A percentile compares a stretch with the other conserved stretches of the same genome.
Evolutionary conservation across 805 yeast species (phyloP).

Genomic region (Suhomyces kilbournensis): DNA sequence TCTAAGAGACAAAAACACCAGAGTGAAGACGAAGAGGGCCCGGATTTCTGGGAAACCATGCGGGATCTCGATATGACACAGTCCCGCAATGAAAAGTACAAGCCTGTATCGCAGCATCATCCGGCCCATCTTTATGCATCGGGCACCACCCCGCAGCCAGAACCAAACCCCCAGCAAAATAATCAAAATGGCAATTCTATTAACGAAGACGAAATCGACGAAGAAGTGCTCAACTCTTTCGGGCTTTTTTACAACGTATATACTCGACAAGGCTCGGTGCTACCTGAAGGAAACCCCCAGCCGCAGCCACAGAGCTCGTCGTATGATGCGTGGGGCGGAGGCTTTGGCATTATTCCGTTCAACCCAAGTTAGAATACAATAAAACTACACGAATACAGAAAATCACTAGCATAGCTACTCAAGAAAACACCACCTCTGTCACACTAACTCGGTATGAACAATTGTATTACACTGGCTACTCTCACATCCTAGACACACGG

Average conservation of each 20-base stretch:
- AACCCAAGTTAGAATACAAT: conserved; percentile 26
- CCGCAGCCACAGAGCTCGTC: conserved; percentile 12
- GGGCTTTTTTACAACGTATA: conserved; percentile 39
- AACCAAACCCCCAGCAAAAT: background rate
- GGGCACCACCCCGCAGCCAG: conserved; percentile 3
- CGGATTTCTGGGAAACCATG: conserved; percentile 72
- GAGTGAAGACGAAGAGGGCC: conserved; percentile 55
- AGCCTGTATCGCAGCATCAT: conserved; percentile 55
- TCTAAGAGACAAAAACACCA: conserved; percentile 7
- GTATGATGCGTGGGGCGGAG: conserved; percentile 32
- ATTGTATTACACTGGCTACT: no score
- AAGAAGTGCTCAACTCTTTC: conserved; percentile 32
- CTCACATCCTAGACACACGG: no score
- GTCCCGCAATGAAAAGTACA: conserved; percentile 1
- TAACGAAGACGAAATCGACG: conserved; percentile 30
- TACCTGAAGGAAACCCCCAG: conserved; percentile 14
- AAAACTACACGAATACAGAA: no score
- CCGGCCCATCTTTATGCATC: conserved; percentile 38
- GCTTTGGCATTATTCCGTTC: conserved; percentile 41
- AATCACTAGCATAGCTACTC: no score
- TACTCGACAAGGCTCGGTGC: conserved; percentile 30
- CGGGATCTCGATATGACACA: conserved; percentile 40
- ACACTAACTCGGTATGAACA: no score
- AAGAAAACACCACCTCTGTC: no score
- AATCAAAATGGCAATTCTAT: background rate